phyloP scores from a whole-genome alignment of 768 basidiomycete species.

The Phlebiopsis flavidoalba region DNA sequence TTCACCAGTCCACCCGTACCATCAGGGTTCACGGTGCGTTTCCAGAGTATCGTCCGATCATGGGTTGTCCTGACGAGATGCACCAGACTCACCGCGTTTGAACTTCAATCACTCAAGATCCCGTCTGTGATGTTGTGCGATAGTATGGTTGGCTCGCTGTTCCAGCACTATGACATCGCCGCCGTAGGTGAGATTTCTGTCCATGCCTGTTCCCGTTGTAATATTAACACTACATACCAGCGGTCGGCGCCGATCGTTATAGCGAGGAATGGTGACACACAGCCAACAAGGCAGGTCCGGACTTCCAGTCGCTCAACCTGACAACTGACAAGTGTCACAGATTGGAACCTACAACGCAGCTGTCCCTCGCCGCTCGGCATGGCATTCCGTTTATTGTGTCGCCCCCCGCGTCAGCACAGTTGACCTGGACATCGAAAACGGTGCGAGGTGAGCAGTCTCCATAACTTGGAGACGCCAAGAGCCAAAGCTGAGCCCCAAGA shows the following conservation, averaged over 20 bases:
- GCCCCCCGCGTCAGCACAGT: constrained; percentile 92
- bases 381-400: constrained; percentile 87
- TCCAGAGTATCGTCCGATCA: not conserved
- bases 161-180: constrained; percentile 82
- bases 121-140: constrained; percentile 95
- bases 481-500: constrained; percentile 4
- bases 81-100: constrained; percentile 79
- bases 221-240: constrained; percentile 29
- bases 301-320: not conserved
- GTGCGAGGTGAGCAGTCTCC: constrained; percentile 40
- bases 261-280: constrained; percentile 93
- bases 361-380: constrained; percentile 82
- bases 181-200: constrained; percentile 57
- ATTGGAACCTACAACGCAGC: constrained; percentile 98
- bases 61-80: not conserved
- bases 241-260: constrained; percentile 87
- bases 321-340: constrained; percentile 19
- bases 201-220: not conserved
- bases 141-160: constrained; percentile 94
- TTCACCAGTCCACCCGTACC: constrained; percentile 97
- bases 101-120: constrained; percentile 78
- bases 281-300: constrained; percentile 76
- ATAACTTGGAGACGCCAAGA: constrained; percentile 3
- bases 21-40: constrained; percentile 77
- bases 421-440: constrained; percentile 73